A percentile compares a stretch with the other conserved stretches of the same genome.
Conservation (phyloP, 331 rosid species). For the Malus hybrid region DNA sequence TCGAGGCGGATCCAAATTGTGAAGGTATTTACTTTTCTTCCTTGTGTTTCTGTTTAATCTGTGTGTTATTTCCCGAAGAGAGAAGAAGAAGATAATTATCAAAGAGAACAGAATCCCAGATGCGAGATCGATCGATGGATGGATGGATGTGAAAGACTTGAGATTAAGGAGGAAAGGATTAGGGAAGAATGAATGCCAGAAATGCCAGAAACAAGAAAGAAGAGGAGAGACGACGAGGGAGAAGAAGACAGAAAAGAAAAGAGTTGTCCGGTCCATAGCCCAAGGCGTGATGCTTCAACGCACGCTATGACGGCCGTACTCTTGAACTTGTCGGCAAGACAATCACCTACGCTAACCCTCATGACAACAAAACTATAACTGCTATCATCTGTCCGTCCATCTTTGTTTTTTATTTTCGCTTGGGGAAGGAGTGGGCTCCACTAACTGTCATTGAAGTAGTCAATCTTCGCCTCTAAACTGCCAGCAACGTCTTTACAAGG, state of each 20-base stretch:
- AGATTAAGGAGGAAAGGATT: neutral
- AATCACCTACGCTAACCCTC: neutral
- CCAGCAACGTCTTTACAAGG: too few relatives aligned
- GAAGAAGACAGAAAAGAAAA: neutral
- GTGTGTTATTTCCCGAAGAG: neutral
- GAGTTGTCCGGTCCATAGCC: conserved; percentile 14
- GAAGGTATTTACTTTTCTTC: neutral
- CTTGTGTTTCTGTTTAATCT: too few relatives aligned
- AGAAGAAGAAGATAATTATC: neutral
- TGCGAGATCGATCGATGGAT: neutral
- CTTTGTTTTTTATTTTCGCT: neutral
- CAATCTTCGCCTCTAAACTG: neutral
- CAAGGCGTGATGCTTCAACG: neutral
- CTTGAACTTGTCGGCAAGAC: neutral
- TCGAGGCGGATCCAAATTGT: neutral
- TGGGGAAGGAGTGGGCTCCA: neutral
- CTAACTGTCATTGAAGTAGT: neutral
- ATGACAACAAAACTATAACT: neutral
- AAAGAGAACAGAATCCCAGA: neutral
- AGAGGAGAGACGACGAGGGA: neutral
- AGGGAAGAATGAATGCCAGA: neutral
- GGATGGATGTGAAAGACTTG: neutral
- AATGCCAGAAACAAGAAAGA: neutral
- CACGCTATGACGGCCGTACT: conserved; percentile 4
- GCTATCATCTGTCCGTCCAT: neutral